phyloP scores from a whole-genome alignment of 2,329 filamentous ascomycete species.

The Xylariaceae sp. region DNA sequence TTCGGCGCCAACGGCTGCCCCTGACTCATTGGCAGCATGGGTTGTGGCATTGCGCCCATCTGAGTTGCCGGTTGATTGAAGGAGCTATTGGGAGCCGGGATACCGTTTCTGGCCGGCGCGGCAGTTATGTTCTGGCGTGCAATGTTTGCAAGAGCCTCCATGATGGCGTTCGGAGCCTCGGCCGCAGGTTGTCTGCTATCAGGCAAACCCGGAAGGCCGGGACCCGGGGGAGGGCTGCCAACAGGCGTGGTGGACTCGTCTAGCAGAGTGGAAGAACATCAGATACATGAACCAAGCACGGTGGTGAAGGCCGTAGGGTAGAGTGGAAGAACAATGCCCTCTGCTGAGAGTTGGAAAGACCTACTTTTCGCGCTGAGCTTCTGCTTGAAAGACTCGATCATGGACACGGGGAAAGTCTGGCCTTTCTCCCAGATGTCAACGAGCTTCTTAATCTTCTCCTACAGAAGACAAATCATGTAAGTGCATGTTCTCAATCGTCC shows the following conservation, averaged over 20 bases:
- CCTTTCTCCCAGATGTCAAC: slow-evolving; percentile 98
- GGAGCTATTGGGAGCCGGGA: slow-evolving; percentile 29
- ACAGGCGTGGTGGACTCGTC: slow-evolving; percentile 65
- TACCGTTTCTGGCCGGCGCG: slow-evolving; percentile 31
- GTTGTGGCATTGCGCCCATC: slow-evolving; percentile 13
- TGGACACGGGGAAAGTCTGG: slow-evolving; percentile 73
- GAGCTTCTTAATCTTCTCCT: slow-evolving; percentile 94
- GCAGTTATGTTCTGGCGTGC: slow-evolving; percentile 61
- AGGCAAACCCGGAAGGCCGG: slow-evolving; percentile 30
- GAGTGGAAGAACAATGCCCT: slow-evolving; percentile 3
- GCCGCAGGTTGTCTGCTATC: slow-evolving; percentile 24
- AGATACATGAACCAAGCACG: slow-evolving; percentile 25
- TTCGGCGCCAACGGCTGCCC: slow-evolving; percentile 26
- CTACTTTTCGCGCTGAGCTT: slow-evolving; percentile 68
- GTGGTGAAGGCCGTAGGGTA: too few species aligned
- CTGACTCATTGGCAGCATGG: slow-evolving; percentile 17
- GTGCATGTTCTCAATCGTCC: slow-evolving; percentile 26
- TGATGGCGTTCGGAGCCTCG: slow-evolving; percentile 53
- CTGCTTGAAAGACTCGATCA: slow-evolving; percentile 77
- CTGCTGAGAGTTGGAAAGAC: slow-evolving; percentile 25
- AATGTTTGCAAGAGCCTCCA: slow-evolving; percentile 74
- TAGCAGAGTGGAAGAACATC: slow-evolving; percentile 34
- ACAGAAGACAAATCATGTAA: slow-evolving; percentile 43
- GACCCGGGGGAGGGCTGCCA: slow-evolving; percentile 47
- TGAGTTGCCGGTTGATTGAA: slow-evolving; percentile 20